A percentile compares a stretch with the other conserved stretches of the same genome.
Evolutionary conservation across 2,329 filamentous ascomycete genomes (phyloP).

Genomic region (Fulvia fulva): DNA sequence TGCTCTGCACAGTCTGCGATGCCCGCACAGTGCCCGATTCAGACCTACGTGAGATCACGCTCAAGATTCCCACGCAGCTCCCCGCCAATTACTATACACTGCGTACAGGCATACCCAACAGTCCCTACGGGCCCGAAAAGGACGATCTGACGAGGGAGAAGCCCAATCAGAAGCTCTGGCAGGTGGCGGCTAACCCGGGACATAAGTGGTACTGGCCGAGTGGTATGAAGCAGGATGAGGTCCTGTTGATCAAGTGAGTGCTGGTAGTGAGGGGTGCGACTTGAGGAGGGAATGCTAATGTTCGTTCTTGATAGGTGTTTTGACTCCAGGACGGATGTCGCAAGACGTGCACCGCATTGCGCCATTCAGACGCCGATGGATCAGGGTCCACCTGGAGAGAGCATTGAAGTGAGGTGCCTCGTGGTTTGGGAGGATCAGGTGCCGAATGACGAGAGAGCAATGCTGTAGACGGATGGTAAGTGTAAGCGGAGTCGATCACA

Average conservation of each 20-base stretch:
- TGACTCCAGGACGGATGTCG: constrained; percentile 15
- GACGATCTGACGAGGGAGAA: not conserved
- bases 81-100: not conserved
- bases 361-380: not conserved
- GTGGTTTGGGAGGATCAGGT: not conserved
- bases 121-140: not conserved
- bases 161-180: not conserved
- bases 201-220: constrained; percentile 16
- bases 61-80: not conserved
- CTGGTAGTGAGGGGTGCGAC: no score
- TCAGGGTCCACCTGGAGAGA: not conserved
- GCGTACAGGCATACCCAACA: not conserved
- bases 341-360: constrained; percentile 10
- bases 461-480: not conserved
- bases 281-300: no score
- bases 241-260: constrained; percentile 15
- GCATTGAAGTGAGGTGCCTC: not conserved
- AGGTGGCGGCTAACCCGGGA: not conserved
- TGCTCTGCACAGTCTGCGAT: no score
- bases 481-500: not conserved
- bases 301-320: constrained; percentile 12
- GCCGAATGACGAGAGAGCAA: not conserved
- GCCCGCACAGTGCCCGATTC: no score
- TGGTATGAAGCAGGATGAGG: constrained; percentile 16
- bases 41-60: no score